Conservation (phyloP, 352 stramenopile species). For the Phytophthora sojae region DNA sequence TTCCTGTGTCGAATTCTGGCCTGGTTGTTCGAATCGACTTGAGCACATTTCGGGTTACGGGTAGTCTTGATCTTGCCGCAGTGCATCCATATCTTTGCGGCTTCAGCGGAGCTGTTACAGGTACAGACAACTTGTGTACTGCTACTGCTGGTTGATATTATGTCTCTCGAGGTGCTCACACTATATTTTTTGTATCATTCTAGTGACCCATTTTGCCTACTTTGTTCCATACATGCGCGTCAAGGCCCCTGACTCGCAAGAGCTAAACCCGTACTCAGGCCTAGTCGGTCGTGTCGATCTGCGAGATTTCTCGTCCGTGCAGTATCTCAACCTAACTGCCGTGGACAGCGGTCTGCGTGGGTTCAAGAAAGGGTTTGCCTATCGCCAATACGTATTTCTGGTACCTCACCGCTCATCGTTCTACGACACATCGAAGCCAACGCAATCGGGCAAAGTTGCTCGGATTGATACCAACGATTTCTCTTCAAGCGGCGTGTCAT, state of each 20-base stretch:
- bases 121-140: conserved; percentile 26
- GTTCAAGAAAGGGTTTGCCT: conserved; percentile 78
- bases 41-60: conserved; percentile 46
- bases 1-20: conserved; percentile 71
- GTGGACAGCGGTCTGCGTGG: conserved; percentile 62
- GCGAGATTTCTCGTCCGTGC: conserved; percentile 63
- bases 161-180: neutral
- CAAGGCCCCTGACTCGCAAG: conserved; percentile 38
- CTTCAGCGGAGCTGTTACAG: conserved; percentile 71
- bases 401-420: conserved; percentile 58
- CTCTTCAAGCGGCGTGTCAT: conserved; percentile 46
- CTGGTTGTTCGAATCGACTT: conserved; percentile 69
- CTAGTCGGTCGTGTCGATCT: conserved; percentile 69
- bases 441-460: conserved; percentile 69
- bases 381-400: conserved; percentile 77
- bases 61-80: conserved; percentile 61
- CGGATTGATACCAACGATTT: conserved; percentile 82
- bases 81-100: conserved; percentile 59
- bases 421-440: conserved; percentile 27
- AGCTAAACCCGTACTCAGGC: conserved; percentile 63
- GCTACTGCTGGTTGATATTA: neutral
- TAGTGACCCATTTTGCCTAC: conserved; percentile 76
- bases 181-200: neutral
- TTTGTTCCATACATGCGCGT: conserved; percentile 78
- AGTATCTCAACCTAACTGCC: conserved; percentile 58